These are phyloP conservation scores for Eugenia klotzschiana DNA, from an alignment of 441 rosid species.

Conservation along the genomic window DNA sequence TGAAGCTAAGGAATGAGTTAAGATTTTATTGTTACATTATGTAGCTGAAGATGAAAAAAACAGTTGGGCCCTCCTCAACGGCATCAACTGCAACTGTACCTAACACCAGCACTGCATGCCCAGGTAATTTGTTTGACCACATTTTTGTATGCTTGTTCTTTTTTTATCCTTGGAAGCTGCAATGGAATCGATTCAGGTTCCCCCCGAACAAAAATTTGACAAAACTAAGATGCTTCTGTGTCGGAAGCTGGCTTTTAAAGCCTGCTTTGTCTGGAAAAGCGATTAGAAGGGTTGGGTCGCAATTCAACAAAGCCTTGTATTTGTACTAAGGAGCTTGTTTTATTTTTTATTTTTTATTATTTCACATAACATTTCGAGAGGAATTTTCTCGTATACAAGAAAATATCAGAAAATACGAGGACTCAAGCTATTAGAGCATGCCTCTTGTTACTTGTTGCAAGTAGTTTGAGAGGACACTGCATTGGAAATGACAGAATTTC, in stretches of 20 bases:
- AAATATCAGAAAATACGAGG: neutral
- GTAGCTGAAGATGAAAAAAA: conserved; percentile 75
- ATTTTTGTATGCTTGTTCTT: neutral
- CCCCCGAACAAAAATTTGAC: neutral
- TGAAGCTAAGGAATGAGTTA: neutral
- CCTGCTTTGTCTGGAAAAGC: neutral
- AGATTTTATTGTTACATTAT: conserved; percentile 1
- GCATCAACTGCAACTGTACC: conserved; percentile 15
- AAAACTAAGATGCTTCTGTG: neutral
- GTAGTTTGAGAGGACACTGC: neutral
- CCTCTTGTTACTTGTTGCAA: neutral
- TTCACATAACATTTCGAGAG: neutral
- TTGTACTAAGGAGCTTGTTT: neutral
- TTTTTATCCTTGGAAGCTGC: neutral
- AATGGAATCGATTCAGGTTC: neutral
- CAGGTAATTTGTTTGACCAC: conserved; percentile 27
- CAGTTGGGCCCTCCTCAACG: conserved; percentile 26
- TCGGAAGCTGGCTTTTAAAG: neutral
- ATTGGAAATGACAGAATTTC: neutral
- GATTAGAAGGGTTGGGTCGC: neutral
- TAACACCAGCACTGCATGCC: conserved; percentile 15
- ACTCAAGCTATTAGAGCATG: neutral
- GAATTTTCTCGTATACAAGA: neutral
- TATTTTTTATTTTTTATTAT: neutral
- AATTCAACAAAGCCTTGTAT: neutral